These are phyloP conservation scores for Microsporum canis DNA, from an alignment of 2,329 filamentous ascomycete genomes.

Conservation along the genomic window DNA sequence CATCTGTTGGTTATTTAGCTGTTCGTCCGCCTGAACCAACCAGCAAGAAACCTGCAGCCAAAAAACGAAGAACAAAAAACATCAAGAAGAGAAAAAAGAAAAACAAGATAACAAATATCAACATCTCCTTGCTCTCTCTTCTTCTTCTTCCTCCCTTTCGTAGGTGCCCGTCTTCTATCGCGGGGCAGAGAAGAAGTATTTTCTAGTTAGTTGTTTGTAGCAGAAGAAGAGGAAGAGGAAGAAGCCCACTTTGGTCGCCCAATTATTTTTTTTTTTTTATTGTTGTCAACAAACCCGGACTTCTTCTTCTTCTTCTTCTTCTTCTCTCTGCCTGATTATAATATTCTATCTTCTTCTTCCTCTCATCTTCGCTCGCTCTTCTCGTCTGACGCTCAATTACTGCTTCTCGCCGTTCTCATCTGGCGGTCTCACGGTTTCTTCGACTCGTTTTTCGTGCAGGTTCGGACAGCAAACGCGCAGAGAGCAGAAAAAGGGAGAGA, in stretches of 20 bases:
- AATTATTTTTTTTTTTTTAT: neutral
- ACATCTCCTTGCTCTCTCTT: no score
- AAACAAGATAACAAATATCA: no score
- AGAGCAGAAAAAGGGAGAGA: neutral
- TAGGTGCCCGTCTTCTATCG: no score
- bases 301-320: neutral
- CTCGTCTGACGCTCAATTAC: neutral
- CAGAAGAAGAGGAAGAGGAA: no score
- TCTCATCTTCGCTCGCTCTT: neutral
- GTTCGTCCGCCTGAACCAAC: no score
- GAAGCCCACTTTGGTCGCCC: neutral
- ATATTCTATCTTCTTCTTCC: neutral
- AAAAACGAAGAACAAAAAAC: no score
- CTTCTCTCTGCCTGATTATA: neutral
- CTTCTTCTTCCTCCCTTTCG: no score
- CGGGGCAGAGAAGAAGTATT: no score
- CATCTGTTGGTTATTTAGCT: neutral
- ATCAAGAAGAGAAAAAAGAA: no score
- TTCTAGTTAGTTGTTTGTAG: no score
- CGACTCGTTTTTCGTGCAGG: neutral
- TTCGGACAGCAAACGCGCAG: neutral
- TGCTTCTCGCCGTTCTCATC: neutral
- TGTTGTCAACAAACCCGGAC: neutral
- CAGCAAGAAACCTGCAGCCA: no score
- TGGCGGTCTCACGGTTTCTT: neutral